Percentiles rank a stretch among this genome's conserved stretches.
Evolutionary conservation across 139 green algal species (phyloP).

Genomic region (Picochlorum sp.): DNA sequence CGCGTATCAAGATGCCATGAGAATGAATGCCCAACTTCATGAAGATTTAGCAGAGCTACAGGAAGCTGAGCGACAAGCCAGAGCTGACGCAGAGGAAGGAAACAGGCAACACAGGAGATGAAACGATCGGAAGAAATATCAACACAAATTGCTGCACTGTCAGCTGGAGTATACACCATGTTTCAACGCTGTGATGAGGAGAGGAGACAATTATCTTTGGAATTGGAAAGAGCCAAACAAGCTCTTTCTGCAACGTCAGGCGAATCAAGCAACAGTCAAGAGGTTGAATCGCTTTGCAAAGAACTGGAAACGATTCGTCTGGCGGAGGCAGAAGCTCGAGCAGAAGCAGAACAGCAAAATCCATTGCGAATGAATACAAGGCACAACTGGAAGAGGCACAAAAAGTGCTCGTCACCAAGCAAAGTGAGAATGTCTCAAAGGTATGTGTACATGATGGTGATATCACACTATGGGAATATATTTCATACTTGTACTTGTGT

Average conservation of each 20-base stretch:
- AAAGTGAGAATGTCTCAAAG: too few relatives aligned
- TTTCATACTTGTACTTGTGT: neutral
- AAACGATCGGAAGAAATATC: neutral
- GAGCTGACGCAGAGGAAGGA: neutral
- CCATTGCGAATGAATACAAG: too few relatives aligned
- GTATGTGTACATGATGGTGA: neutral
- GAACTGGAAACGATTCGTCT: too few relatives aligned
- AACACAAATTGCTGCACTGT: neutral
- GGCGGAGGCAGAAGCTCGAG: too few relatives aligned
- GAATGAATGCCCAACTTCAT: conserved; percentile 13
- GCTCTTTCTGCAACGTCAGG: too few relatives aligned
- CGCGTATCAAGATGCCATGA: conserved; percentile 8
- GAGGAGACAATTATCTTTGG: neutral
- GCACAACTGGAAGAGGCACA: too few relatives aligned
- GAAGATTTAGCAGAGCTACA: neutral
- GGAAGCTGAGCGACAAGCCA: too few relatives aligned
- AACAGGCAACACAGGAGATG: conserved; percentile 1
- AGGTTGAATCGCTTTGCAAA: too few relatives aligned
- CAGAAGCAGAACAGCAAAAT: too few relatives aligned
- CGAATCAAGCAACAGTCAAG: too few relatives aligned
- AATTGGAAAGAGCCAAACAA: too few relatives aligned
- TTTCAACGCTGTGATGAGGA: conserved; percentile 1
- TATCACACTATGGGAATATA: neutral
- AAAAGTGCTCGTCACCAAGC: too few relatives aligned
- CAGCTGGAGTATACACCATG: neutral